Evolutionary conservation across 345 rosid species (phyloP).

Genomic region (Barbarea vulgaris): DNA sequence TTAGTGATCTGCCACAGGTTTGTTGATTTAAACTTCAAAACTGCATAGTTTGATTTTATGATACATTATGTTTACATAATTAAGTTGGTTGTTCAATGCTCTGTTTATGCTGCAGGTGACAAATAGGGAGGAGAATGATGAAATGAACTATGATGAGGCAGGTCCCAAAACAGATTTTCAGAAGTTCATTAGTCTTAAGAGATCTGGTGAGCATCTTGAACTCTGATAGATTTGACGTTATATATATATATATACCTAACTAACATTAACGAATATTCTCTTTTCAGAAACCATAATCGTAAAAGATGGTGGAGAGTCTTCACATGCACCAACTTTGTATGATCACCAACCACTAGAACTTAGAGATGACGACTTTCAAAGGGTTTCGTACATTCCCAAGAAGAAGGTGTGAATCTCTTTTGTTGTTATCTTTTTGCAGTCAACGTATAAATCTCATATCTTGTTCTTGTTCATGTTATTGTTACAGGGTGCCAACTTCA

Average conservation of each 20-base stretch:
- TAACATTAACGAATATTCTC: neutral
- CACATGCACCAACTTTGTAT: constrained; percentile 16
- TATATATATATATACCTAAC: neutral
- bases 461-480: neutral
- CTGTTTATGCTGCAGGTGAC: constrained; percentile 30
- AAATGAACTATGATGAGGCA: constrained; percentile 25
- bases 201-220: constrained; percentile 30
- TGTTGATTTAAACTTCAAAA: neutral
- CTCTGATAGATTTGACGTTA: neutral
- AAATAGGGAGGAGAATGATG: constrained; percentile 37
- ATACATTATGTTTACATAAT: neutral
- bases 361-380: constrained; percentile 37
- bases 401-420: constrained; percentile 34
- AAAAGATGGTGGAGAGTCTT: neutral
- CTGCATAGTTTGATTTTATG: neutral
- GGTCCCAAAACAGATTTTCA: constrained; percentile 39
- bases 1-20: constrained; percentile 52
- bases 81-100: neutral
- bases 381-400: constrained; percentile 39
- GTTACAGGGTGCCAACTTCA: constrained; percentile 49
- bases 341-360: constrained; percentile 42
- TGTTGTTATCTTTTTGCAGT: too few relatives aligned
- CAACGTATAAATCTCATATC: too few relatives aligned
- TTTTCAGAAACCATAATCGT: constrained; percentile 33
- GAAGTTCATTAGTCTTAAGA: constrained; percentile 34